Base-by-base conservation (phyloP, 2,329 filamentous ascomycete species). In the Cytospora mali region DNA sequence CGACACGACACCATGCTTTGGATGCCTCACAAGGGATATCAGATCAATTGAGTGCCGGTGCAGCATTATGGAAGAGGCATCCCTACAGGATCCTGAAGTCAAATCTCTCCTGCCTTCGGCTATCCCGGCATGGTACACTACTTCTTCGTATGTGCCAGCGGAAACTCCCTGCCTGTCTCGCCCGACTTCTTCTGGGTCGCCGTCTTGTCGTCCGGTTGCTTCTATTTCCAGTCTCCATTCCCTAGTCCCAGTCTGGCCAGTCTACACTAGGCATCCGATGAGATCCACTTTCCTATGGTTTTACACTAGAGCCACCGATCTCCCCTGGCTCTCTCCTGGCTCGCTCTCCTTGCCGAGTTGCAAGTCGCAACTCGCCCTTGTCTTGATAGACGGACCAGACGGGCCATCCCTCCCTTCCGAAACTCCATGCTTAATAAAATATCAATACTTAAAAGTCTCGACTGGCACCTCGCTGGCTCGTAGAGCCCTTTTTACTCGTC, bases 401-500 rank as follows among this genome's bases (percentile, higher is more conserved):
- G 33, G 50, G 28, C 51, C 60, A 62, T 56, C 54, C 49, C 50
- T 59, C 60, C 59, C 55, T 59, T 62, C 55, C 55, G 50, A 28
- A 39, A 48, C 46, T 52, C 55, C 42, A 48, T 51, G 52, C 50
- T 31, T 65, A 55, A 62, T 62, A 65, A 63, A 63, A 46, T 46
- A 46, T 21, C 23, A 21, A 60, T 65, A 65, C 60, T 63, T 65
- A 65, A 65, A n/a, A 61, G 64, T 54, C 61, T 51, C 60, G 50
- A 23, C 51, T 29, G 29, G 21, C 51, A 25, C 50, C 56, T 53
- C 18, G 42, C 23, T 18, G 27, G 23, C 21, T 59, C 53, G 29
- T 39, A 11, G 39, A 49, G 13, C 14, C 33, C 25, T 6, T 14
- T 21, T 31, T 27, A 31, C 49, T n/a, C n/a, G 33, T 25, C 42